These are phyloP conservation scores for Exophiala viscosa DNA, from an alignment of 2,329 filamentous ascomycete genomes.

Conservation along the genomic window DNA sequence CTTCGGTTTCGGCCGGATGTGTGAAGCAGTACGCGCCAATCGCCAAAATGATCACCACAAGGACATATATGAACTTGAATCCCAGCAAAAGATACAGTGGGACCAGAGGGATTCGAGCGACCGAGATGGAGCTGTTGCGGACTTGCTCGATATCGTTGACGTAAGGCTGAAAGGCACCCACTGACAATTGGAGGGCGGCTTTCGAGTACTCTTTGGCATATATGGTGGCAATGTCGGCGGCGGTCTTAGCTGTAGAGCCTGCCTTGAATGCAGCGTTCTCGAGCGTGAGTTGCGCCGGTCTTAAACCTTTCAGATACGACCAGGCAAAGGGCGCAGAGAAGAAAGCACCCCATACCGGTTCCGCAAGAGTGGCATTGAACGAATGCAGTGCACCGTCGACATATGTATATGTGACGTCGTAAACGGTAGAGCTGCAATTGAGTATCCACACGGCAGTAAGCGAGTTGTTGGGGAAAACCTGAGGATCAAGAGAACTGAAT, in stretches of 20 bases:
- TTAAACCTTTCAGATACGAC: conserved; percentile 4
- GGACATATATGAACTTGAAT: conserved; percentile 4
- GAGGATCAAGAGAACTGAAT: not conserved
- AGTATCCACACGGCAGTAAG: conserved; percentile 10
- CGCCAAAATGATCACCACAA: conserved; percentile 4
- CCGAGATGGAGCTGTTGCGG: conserved; percentile 8
- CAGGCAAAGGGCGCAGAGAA: conserved; percentile 10
- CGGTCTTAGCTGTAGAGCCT: conserved; percentile 5
- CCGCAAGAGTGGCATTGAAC: conserved; percentile 12
- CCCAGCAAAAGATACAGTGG: conserved; percentile 10
- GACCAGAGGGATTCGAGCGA: conserved; percentile 17
- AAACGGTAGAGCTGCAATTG: conserved; percentile 19
- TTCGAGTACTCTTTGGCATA: conserved; percentile 12
- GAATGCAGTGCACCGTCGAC: conserved; percentile 13
- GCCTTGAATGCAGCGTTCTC: conserved; percentile 12
- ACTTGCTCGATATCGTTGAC: conserved; percentile 14
- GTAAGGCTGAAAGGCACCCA: conserved; percentile 11
- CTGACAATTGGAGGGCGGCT: conserved; percentile 12
- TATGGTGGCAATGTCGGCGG: conserved; percentile 3
- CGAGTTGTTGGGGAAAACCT: not conserved
- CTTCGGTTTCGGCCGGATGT: conserved; percentile 7
- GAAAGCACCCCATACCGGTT: conserved; percentile 10
- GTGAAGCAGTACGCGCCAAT: conserved; percentile 11
- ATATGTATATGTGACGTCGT: conserved; percentile 16
- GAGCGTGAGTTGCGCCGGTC: conserved; percentile 7